These are phyloP conservation scores for Tylopilus sp. DNA, from an alignment of 1,284 basidiomycete species.

Conservation along the genomic window DNA sequence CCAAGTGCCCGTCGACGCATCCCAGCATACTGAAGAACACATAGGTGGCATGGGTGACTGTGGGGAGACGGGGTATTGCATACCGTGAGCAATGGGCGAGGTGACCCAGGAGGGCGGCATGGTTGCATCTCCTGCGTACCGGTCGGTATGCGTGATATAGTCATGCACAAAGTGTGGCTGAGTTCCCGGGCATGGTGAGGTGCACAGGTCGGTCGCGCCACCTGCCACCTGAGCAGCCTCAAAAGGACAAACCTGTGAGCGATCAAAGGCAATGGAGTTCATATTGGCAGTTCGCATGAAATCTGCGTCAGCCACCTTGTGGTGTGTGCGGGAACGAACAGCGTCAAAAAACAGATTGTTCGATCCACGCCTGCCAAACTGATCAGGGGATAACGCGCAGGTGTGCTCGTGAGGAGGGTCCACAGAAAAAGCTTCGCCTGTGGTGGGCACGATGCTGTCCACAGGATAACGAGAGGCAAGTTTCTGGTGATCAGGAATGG, in stretches of 20 bases:
- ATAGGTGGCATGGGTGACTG: constrained; percentile 31
- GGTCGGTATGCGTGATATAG: constrained; percentile 29
- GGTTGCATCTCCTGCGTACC: constrained; percentile 22
- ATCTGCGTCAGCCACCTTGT: constrained; percentile 29
- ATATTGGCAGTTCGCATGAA: constrained; percentile 20
- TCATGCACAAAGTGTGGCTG: constrained; percentile 31
- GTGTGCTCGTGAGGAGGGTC: constrained; percentile 18
- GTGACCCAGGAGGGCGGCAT: constrained; percentile 32
- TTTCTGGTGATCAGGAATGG: constrained; percentile 25
- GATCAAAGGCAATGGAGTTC: constrained; percentile 24
- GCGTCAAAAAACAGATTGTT: constrained; percentile 35
- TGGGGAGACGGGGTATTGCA: constrained; percentile 32
- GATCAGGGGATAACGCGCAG: constrained; percentile 17
- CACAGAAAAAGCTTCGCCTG: constrained; percentile 15
- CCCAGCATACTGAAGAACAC: constrained; percentile 33
- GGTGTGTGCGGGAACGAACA: constrained; percentile 29
- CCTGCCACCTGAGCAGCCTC: constrained; percentile 23
- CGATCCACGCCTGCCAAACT: constrained; percentile 35
- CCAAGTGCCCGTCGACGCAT: constrained; percentile 30
- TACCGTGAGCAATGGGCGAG: constrained; percentile 27
- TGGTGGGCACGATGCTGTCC: constrained; percentile 18
- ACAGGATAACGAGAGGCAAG: constrained; percentile 15
- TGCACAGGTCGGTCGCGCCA: constrained; percentile 32
- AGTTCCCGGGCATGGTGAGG: constrained; percentile 17
- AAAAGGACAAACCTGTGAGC: constrained; percentile 24